Conservation (phyloP, 1,284 basidiomycete species). For the Mycena sp. region DNA sequence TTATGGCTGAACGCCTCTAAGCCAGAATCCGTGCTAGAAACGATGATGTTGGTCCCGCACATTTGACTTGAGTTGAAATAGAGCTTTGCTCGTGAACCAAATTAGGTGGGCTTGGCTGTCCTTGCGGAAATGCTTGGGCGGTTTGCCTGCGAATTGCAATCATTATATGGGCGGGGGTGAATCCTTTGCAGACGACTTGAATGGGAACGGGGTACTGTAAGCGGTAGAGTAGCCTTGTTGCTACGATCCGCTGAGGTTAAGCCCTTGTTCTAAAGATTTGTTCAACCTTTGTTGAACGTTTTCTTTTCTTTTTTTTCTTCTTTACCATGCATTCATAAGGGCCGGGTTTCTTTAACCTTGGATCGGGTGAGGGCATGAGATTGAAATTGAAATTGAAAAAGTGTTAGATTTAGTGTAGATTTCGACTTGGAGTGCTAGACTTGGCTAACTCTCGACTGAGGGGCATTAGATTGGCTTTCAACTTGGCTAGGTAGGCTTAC, state of each 20-base stretch:
- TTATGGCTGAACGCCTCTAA: conserved; percentile 71
- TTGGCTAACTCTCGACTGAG: no score
- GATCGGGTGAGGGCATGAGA: neutral
- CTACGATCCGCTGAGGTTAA: conserved; percentile 70
- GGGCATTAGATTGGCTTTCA: no score
- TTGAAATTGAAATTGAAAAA: no score
- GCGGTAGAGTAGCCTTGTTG: conserved; percentile 69
- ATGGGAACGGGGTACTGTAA: conserved; percentile 58
- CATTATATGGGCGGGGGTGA: conserved; percentile 65
- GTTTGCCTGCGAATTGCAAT: conserved; percentile 60
- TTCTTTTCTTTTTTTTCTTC: conserved; percentile 51
- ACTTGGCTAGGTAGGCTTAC: no score
- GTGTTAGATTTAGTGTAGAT: no score
- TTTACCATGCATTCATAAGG: conserved; percentile 3
- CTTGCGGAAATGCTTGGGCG: conserved; percentile 53
- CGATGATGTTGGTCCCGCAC: conserved; percentile 64
- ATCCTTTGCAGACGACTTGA: conserved; percentile 74
- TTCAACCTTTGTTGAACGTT: conserved; percentile 53
- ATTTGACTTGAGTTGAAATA: conserved; percentile 63
- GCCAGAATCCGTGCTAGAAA: conserved; percentile 56
- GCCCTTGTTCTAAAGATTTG: conserved; percentile 62
- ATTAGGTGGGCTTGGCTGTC: conserved; percentile 53
- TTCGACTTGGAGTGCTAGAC: no score
- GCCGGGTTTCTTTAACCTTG: neutral
- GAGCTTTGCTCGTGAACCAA: conserved; percentile 67